Evolutionary conservation across 371 early-diverging fungal species (phyloP).

Genomic region (Mucor mucedo): DNA sequence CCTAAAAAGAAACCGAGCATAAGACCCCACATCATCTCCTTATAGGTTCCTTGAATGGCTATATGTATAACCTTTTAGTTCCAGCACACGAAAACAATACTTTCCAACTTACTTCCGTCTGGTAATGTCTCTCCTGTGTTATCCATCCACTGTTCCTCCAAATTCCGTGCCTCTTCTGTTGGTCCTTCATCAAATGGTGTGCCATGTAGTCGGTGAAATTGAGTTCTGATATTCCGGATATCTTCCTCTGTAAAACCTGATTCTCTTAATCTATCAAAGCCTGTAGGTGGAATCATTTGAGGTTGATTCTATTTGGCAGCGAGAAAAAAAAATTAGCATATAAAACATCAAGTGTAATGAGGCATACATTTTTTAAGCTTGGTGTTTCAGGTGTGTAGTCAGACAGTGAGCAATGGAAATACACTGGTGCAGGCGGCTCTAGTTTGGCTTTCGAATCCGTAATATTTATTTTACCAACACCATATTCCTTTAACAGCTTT

Average conservation of each 20-base stretch:
- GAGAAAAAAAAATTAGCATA: background rate
- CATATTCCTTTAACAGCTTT: constrained; percentile 34
- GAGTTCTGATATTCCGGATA: constrained; percentile 63
- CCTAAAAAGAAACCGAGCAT: constrained; percentile 73
- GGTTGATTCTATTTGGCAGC: constrained; percentile 27
- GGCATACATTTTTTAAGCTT: constrained; percentile 27
- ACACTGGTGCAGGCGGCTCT: constrained; percentile 42
- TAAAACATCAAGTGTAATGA: background rate
- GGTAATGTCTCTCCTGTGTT: constrained; percentile 62
- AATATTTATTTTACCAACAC: constrained; percentile 38
- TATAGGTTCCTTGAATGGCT: constrained; percentile 62
- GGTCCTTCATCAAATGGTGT: constrained; percentile 32
- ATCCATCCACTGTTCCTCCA: constrained; percentile 80
- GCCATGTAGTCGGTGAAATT: constrained; percentile 63
- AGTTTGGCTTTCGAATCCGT: constrained; percentile 37
- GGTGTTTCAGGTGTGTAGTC: constrained; percentile 42
- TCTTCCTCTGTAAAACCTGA: constrained; percentile 75
- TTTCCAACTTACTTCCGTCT: constrained; percentile 53
- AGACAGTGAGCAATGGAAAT: constrained; percentile 54
- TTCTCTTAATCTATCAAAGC: constrained; percentile 74
- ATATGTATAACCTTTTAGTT: background rate
- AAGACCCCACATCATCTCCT: constrained; percentile 70
- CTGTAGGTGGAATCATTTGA: constrained; percentile 51
- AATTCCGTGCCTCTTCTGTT: constrained; percentile 43
- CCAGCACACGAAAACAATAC: background rate